These are phyloP conservation scores for Castanea crenata DNA, from an alignment of 306 rosid genomes.

Conservation along the genomic window DNA sequence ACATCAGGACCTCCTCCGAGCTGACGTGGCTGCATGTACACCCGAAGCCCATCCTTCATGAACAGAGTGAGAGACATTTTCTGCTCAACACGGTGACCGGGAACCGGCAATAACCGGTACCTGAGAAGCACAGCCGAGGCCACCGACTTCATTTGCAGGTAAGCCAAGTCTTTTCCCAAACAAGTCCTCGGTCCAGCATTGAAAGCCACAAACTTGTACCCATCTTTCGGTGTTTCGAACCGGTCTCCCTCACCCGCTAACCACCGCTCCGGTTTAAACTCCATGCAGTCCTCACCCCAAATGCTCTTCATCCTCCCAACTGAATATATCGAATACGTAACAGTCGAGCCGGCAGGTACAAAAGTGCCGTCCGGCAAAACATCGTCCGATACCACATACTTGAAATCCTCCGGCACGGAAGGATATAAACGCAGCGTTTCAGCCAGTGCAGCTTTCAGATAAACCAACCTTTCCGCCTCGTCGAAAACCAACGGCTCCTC, in stretches of 20 bases:
- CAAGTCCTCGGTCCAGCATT: constrained; percentile 96
- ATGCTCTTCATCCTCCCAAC: constrained; percentile 83
- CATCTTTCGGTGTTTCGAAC: constrained; percentile 82
- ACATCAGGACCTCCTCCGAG: constrained; percentile 23
- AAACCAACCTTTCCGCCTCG: constrained; percentile 69
- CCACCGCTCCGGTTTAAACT: constrained; percentile 93
- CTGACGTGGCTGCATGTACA: constrained; percentile 64
- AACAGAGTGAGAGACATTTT: constrained; percentile 89
- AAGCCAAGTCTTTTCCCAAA: constrained; percentile 92
- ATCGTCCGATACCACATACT: constrained; percentile 66
- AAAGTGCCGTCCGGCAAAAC: constrained; percentile 80
- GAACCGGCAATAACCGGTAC: constrained; percentile 69
- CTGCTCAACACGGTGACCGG: constrained; percentile 81
- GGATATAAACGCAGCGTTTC: constrained; percentile 88
- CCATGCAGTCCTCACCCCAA: constrained; percentile 95
- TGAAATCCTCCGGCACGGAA: constrained; percentile 83
- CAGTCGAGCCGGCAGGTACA: constrained; percentile 88
- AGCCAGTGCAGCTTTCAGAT: constrained; percentile 74
- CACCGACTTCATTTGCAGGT: constrained; percentile 91
- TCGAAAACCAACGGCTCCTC: constrained; percentile 76
- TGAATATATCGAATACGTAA: constrained; percentile 88
- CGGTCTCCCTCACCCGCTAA: constrained; percentile 53
- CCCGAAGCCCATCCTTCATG: constrained; percentile 83
- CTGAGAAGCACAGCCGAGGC: constrained; percentile 82
- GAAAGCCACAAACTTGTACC: constrained; percentile 75